Base-by-base conservation (phyloP, 768 basidiomycete genomes). In the Termitomyces eurrhizus region DNA sequence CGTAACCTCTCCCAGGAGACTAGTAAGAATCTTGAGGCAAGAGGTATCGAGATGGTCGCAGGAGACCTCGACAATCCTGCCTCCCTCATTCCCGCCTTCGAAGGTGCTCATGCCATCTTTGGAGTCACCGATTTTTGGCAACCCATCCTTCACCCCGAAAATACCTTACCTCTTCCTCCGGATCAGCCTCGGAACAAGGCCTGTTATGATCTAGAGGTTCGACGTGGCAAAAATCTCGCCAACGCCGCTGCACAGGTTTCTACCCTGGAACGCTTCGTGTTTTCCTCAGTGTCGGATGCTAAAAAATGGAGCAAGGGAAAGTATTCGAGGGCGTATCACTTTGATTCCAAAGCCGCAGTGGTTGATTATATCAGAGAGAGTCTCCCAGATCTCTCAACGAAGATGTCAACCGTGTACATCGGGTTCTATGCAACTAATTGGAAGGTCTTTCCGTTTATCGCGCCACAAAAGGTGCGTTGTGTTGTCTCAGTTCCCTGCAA, bases 91-190 rank as follows among this genome's bases (percentile, higher is more conserved):
- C 39, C n/a, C 5, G 59, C 54, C 33, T 60, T 60, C 7, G 54
- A 51, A 44, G 59, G 54, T n/a, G 59, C 59, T 41, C 54, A 56
- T 11, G 49, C 49, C 48, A 56, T 60, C 29, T 60, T 60, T 8
- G 59, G 54, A 14, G 54, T 60, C 39, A 60, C 59, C n/a, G 54
- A 60, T 37, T 60, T 60, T 36, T 60, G 59, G 59, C 59, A 60
- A 36, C 59, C 59, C 29, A 16, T 60, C 21, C 16, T 56, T 7
- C 44, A 49, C 14, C 53, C 39, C 33, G 39, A 51, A 3, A 42
- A 26, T 29, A 18, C 59, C 4, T n/a, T 44, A 18, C 35, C 52
- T 41, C 54, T 56, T 24, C 33, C 44, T 39, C 7, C 37, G 0
- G 52, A 21, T 2, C 24, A 46, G 32, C 42, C 52, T 52, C 44